These are phyloP conservation scores for Pythium grandisporangium DNA, from an alignment of 352 stramenopile species.

Conservation along the genomic window DNA sequence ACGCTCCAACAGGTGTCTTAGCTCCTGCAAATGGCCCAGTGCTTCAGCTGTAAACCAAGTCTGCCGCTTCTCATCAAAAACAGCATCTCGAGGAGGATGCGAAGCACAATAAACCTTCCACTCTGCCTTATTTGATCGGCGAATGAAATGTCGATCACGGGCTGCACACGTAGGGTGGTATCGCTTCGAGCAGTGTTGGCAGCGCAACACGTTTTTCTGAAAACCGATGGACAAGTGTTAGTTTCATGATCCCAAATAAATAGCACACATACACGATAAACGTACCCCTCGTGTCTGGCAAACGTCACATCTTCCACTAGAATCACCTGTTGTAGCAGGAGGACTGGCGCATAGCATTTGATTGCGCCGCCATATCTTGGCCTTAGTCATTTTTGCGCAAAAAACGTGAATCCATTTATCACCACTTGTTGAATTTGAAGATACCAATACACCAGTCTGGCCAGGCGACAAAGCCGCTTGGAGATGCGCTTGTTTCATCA, in stretches of 20 bases:
- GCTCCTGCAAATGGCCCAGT: conserved; percentile 58
- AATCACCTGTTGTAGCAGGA: conserved; percentile 13
- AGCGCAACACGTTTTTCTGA: conserved; percentile 42
- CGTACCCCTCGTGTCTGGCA: conserved; percentile 38
- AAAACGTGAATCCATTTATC: conserved; percentile 64
- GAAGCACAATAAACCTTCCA: conserved; percentile 74
- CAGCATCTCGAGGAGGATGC: conserved; percentile 53
- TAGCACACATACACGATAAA: too few relatives aligned
- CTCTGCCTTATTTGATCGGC: conserved; percentile 43
- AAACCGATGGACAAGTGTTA: too few relatives aligned
- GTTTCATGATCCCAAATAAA: too few relatives aligned
- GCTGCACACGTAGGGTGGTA: conserved; percentile 74
- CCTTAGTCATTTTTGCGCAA: conserved; percentile 68
- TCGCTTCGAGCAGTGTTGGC: conserved; percentile 40
- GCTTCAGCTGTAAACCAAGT: conserved; percentile 77
- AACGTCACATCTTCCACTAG: conserved; percentile 38
- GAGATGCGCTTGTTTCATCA: too few relatives aligned
- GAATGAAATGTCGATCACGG: conserved; percentile 52
- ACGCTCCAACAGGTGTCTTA: conserved; percentile 69
- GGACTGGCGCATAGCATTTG: conserved; percentile 42
- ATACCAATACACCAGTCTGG: too few relatives aligned
- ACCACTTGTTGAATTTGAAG: conserved; percentile 14
- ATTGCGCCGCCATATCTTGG: conserved; percentile 51
- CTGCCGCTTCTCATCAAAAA: conserved; percentile 61
- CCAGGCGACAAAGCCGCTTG: too few relatives aligned